Percentiles rank a stretch among this genome's conserved stretches.
phyloP scores from a whole-genome alignment of 345 rosid species.

The Reutealis trisperma region DNA sequence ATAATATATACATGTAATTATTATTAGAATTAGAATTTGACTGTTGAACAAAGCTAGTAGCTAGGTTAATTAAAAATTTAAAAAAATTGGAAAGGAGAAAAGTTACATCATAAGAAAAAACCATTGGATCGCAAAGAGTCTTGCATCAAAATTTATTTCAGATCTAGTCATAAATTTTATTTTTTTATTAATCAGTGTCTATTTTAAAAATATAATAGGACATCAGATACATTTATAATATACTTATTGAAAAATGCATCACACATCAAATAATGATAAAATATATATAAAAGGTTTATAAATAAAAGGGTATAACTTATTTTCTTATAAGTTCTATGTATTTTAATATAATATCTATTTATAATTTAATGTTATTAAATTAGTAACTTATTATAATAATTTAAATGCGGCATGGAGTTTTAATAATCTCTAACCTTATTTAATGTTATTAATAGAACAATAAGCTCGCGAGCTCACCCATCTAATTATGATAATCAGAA shows the following conservation, averaged over 20 bases:
- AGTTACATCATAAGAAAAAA: conserved; percentile 6
- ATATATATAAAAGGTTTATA: too few species aligned
- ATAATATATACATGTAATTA: background rate
- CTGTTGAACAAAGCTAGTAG: background rate
- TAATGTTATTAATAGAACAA: too few species aligned
- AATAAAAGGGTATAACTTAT: too few species aligned
- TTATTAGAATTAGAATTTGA: background rate
- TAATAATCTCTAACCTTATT: background rate
- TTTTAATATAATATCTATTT: too few species aligned
- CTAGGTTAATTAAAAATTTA: background rate
- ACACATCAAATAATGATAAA: too few species aligned
- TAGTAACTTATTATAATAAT: too few species aligned
- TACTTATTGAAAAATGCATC: too few species aligned
- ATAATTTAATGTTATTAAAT: too few species aligned
- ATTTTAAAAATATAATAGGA: too few species aligned
- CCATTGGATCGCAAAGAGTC: too few species aligned
- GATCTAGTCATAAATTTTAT: background rate
- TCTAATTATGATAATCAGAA: background rate
- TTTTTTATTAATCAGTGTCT: background rate
- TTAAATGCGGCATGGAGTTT: background rate
- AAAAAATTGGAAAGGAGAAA: background rate
- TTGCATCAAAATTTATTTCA: background rate
- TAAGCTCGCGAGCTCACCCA: background rate
- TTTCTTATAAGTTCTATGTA: too few species aligned
- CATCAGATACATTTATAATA: too few species aligned